Base-by-base conservation (phyloP, 1,284 basidiomycete genomes). In the Xerocomus minutiporus region DNA sequence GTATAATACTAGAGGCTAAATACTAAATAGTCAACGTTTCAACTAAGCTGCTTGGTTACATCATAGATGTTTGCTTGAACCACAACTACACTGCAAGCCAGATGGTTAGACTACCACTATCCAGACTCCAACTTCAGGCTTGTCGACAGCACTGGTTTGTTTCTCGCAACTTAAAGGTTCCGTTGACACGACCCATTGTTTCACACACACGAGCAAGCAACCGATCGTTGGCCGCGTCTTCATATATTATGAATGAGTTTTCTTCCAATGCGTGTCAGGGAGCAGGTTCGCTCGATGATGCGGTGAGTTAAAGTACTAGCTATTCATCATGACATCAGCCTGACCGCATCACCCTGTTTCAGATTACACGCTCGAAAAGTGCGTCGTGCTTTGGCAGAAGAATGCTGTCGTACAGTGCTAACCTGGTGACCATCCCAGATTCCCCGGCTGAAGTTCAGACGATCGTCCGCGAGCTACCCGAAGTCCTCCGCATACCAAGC, bases 401-500 rank as follows among this genome's bases (percentile, higher is more conserved):
- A 13, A 40, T 31, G 4, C 12, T 1, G 6, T 11, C 26, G 12
- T 13, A 20, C n/a, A 47, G 13, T 13, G 31, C 41, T 53, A 5
- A 50, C 39, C 7, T 38, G 31, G 12, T 13, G 39, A 46, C 45
- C 13, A 48, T 41, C 23, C 17, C 51, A 63, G 66, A 50, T 20
- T 51, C 66, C 12, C 52, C 51, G 2, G 54, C 20, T 20, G 20
- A 62, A 2, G 28, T 62, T 17, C 63, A 68, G 29, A 52, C 50
- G 11, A 11, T n/a, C 12, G 43, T n/a, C 8, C 25, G 32, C n/a
- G 52, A 50, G 20, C 42, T 71, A 39, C 71, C 70, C 28, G 51
- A 58, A 15, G 47, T 64, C 34, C 60, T 65, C n/a, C 62, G 48
- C n/a, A 55, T 62, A 53, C 68, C 70, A 15, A 26, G 47, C 42